Base-by-base conservation (phyloP, 306 rosid species). In the Lagenaria siceraria region DNA sequence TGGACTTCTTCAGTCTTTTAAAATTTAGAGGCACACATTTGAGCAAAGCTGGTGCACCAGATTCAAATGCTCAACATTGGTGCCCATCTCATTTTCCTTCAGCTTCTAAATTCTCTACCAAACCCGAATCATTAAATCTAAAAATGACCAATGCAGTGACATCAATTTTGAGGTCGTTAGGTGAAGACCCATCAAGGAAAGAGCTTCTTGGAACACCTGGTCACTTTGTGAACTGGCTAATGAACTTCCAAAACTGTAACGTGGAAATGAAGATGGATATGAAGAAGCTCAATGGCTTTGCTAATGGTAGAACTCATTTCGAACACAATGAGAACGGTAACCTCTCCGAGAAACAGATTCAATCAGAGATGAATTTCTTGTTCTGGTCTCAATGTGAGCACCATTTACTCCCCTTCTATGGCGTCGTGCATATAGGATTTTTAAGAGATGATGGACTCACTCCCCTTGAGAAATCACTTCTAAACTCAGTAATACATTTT, bases 341-440 rank as follows among this genome's bases (percentile, higher is more conserved):
- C 85, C 65, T 59, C 48, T 49, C 66, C 33, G 87, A 80, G 36
- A 85, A 85, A 18, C 80, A 84, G 59, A 76, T 89, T 62, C 80
- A 54, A 42, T 83, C 90, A 1, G 97, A 92, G 86, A 72, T 82
- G 68, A 88, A 88, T 83, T 77, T 96, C 79, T 76, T 90, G 0
- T 86, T 92, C 66, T 96, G 97, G 98, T 92, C 99, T 60, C 99
- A 89, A 58, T 96, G 99, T 33, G 99, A 96, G 86, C 98, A 90
- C 78, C 99, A 96, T 80, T 83, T 96, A 69, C 98, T 96, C 80
- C 99, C 99, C 74, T 96, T 96, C 78, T 89, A 92, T 12, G 99
- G 98, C 24, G 97, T 90, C 15, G 97, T 89, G 79, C 98, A 96
- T 71, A 69, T 96, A 38, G 99, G 99, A 68, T 92, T 81, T 78